Evolutionary conservation across 768 basidiomycete genomes (phyloP).

Genomic region (Amanita pallidorosea): DNA sequence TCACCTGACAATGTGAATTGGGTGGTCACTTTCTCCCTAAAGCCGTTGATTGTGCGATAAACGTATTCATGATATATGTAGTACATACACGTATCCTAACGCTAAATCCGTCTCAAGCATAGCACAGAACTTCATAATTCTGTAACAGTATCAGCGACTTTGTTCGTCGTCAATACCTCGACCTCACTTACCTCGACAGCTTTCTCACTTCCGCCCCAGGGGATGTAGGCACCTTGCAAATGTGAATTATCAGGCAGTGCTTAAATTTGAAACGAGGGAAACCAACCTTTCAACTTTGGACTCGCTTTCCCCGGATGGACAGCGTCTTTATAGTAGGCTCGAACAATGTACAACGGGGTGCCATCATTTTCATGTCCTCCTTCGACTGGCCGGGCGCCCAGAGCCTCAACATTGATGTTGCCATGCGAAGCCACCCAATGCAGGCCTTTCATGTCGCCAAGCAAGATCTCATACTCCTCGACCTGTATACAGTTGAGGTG

Average conservation of each 20-base stretch:
- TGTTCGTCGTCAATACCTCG: not conserved
- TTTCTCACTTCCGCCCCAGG: slow-evolving; percentile 42
- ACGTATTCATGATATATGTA: not conserved
- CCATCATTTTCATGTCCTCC: slow-evolving; percentile 58
- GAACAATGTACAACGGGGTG: slow-evolving; percentile 47
- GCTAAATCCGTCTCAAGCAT: slow-evolving; percentile 9
- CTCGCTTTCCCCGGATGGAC: slow-evolving; percentile 59
- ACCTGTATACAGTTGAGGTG: slow-evolving; percentile 26
- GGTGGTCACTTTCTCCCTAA: not conserved
- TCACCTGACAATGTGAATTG: not conserved
- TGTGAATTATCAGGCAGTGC: not conserved
- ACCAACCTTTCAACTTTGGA: slow-evolving; percentile 38
- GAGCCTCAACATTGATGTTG: slow-evolving; percentile 27
- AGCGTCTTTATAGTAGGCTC: slow-evolving; percentile 40
- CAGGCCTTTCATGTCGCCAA: slow-evolving; percentile 47
- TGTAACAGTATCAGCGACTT: slow-evolving; percentile 7
- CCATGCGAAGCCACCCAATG: slow-evolving; percentile 46
- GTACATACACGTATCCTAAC: not conserved
- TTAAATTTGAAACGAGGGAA: not conserved
- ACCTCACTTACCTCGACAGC: slow-evolving; percentile 29
- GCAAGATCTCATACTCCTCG: slow-evolving; percentile 57
- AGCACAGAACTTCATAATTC: slow-evolving; percentile 29
- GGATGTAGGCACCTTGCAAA: slow-evolving; percentile 40
- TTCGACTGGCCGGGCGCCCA: slow-evolving; percentile 48
- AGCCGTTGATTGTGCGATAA: not conserved